These are phyloP conservation scores for Cryptosporidium andersoni DNA, from an alignment of 169 alveolate genomes.

Conservation along the genomic window DNA sequence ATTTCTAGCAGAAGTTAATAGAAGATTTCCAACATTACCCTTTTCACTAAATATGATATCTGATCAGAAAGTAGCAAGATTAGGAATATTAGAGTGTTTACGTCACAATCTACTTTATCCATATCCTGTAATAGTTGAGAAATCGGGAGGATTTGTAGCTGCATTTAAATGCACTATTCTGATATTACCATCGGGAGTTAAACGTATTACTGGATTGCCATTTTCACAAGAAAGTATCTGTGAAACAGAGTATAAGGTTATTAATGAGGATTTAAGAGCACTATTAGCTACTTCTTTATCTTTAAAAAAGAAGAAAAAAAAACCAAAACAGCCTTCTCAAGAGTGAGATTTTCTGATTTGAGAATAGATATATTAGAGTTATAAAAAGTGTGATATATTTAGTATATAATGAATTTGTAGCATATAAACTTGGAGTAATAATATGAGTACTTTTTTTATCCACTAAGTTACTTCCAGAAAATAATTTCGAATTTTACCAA, in stretches of 20 bases:
- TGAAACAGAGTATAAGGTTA: constrained; percentile 11
- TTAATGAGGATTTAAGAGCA: constrained; percentile 22
- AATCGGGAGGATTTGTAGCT: constrained; percentile 91
- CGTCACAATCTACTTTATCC: constrained; percentile 93
- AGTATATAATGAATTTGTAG: too few relatives aligned
- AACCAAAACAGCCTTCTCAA: not conserved
- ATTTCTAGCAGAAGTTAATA: constrained; percentile 91
- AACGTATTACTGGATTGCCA: constrained; percentile 79
- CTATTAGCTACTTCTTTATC: constrained; percentile 29
- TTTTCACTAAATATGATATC: constrained; percentile 80
- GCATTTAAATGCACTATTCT: constrained; percentile 91
- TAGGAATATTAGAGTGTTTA: constrained; percentile 96
- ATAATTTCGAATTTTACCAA: too few relatives aligned
- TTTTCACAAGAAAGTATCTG: constrained; percentile 38
- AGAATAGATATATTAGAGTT: not conserved
- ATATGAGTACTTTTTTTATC: too few relatives aligned
- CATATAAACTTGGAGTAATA: too few relatives aligned
- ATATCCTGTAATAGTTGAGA: constrained; percentile 90
- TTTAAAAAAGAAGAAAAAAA: constrained; percentile 38
- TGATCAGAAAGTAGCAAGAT: constrained; percentile 80
- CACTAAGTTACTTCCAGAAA: too few relatives aligned
- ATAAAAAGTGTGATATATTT: too few relatives aligned
- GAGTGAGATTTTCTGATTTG: not conserved
- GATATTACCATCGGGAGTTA: constrained; percentile 87
- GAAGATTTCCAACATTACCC: constrained; percentile 84